These are phyloP conservation scores for Solanum hybrid DNA, from an alignment of 305 asterid genomes.

Conservation along the genomic window DNA sequence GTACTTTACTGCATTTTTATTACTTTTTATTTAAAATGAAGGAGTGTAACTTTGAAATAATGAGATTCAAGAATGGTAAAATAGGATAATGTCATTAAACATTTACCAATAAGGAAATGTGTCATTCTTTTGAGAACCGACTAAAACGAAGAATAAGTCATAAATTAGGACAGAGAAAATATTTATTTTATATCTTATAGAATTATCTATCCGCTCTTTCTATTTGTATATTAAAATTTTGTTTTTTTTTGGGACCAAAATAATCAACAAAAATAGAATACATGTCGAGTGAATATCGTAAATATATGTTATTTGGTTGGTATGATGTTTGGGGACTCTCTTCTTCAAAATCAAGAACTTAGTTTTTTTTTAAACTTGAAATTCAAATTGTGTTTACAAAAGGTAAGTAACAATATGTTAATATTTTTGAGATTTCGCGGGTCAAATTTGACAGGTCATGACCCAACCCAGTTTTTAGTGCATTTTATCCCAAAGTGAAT, in stretches of 20 bases:
- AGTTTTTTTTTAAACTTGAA: too few relatives aligned
- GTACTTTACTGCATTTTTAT: too few relatives aligned
- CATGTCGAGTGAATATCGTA: neutral
- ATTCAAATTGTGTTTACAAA: too few relatives aligned
- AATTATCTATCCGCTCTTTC: neutral
- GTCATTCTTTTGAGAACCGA: neutral
- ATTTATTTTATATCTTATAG: neutral
- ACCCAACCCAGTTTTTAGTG: neutral
- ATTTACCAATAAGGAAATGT: neutral
- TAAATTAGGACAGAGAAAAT: too few relatives aligned
- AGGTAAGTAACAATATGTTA: too few relatives aligned
- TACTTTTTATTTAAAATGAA: too few relatives aligned
- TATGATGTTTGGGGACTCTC: neutral
- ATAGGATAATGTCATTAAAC: neutral
- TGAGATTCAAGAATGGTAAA: neutral
- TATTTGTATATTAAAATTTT: too few relatives aligned
- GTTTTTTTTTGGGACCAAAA: neutral
- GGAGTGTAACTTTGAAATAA: neutral
- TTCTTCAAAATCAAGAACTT: neutral
- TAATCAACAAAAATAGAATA: too few relatives aligned
- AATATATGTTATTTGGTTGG: neutral
- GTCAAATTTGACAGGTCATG: neutral
- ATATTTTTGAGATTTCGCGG: too few relatives aligned
- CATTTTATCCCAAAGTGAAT: neutral
- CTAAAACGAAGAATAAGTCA: neutral